A percentile compares a stretch with the other conserved stretches of the same genome.
These are phyloP conservation scores for Podosphaera aphanis DNA, from an alignment of 2,329 filamentous ascomycete species.

Conservation along the genomic window DNA sequence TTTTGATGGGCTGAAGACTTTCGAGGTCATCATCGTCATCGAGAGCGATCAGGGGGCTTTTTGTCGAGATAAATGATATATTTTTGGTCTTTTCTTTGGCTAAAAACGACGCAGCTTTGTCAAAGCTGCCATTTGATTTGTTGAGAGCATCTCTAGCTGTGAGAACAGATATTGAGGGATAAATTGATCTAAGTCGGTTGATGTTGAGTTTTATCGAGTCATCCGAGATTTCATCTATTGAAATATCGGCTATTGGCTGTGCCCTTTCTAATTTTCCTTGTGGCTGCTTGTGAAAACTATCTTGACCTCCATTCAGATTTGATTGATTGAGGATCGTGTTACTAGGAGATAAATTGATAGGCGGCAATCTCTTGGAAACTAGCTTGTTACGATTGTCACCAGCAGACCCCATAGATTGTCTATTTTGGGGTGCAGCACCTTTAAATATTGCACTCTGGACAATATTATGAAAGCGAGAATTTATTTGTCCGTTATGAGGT, in stretches of 20 bases:
- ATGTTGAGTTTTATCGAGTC: slow-evolving; percentile 25
- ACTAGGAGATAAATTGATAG: too few species aligned
- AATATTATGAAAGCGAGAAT: slow-evolving; percentile 19
- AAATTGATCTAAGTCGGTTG: slow-evolving; percentile 24
- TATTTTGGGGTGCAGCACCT: not conserved
- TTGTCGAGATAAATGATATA: not conserved
- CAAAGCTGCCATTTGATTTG: slow-evolving; percentile 25
- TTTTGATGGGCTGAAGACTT: slow-evolving; percentile 9
- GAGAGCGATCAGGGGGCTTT: slow-evolving; percentile 3
- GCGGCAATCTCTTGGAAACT: too few species aligned
- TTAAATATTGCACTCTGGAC: slow-evolving; percentile 9
- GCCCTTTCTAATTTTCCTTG: slow-evolving; percentile 23
- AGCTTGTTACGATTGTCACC: too few species aligned
- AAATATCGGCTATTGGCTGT: slow-evolving; percentile 21
- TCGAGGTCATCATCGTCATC: slow-evolving; percentile 13
- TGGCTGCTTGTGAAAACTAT: not conserved
- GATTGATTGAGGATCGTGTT: too few species aligned
- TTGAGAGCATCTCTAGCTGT: slow-evolving; percentile 26
- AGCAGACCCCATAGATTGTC: not conserved
- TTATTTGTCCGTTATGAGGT: slow-evolving; percentile 12
- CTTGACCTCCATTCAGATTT: not conserved
- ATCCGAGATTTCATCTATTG: slow-evolving; percentile 27
- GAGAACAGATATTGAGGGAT: slow-evolving; percentile 22
- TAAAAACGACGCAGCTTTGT: slow-evolving; percentile 28
- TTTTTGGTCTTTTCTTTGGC: slow-evolving; percentile 4